phyloP scores from a whole-genome alignment of 139 green algal genomes.

The Chlorella vulgaris region DNA sequence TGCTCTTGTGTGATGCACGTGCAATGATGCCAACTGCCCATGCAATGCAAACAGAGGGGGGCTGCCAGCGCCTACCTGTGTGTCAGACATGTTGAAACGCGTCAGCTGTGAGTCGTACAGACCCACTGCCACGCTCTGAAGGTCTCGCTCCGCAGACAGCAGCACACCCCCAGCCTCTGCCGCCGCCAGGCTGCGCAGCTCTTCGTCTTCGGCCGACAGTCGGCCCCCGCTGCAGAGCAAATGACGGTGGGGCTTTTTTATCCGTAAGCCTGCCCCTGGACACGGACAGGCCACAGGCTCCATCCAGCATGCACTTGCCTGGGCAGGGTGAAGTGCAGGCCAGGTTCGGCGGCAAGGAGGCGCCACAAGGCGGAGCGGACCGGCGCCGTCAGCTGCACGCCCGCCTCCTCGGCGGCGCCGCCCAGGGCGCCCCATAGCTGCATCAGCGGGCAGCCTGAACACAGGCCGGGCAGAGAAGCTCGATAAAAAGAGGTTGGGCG shows the following conservation, averaged over 20 bases:
- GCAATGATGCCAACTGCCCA: no score
- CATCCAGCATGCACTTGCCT: neutral
- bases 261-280: no score
- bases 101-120: constrained; percentile 46
- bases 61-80: neutral
- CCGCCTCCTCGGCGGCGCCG: constrained; percentile 4
- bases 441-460: constrained; percentile 1
- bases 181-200: constrained; percentile 11
- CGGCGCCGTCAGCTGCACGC: constrained; percentile 11
- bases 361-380: constrained; percentile 14
- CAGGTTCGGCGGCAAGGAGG: neutral
- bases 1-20: no score
- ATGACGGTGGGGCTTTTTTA: no score
- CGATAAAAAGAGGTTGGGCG: neutral
- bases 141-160: constrained; percentile 34
- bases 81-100: neutral
- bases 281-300: no score
- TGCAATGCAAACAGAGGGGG: no score
- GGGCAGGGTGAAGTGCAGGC: neutral
- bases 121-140: constrained; percentile 53
- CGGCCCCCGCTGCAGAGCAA: neutral
- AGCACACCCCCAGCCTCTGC: constrained; percentile 29
- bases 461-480: neutral
- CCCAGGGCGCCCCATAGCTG: constrained; percentile 8
- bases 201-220: neutral